Conservation (phyloP, 768 basidiomycete genomes). For the Lentinula edodes region DNA sequence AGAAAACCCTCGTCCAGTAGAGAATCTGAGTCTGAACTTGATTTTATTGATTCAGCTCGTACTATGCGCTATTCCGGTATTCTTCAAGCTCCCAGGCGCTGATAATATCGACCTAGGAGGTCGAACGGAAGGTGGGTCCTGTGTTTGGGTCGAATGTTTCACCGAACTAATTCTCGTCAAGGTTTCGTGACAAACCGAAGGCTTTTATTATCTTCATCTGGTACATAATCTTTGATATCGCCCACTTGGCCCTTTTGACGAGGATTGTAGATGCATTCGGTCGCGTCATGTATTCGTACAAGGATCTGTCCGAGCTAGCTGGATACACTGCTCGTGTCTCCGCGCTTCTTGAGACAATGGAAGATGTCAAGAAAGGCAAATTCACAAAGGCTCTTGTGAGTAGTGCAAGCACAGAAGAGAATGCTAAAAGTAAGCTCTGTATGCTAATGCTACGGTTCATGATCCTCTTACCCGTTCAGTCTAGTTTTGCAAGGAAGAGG, state of each 20-base stretch:
- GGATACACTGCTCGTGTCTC: constrained; percentile 94
- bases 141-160: neutral
- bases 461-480: neutral
- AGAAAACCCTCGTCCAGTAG: neutral
- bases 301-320: constrained; percentile 91
- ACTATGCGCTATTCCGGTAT: constrained; percentile 91
- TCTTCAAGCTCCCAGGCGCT: constrained; percentile 78
- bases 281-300: constrained; percentile 95
- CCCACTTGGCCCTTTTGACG: neutral
- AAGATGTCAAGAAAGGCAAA: constrained; percentile 75
- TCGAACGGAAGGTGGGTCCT: constrained; percentile 72
- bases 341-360: constrained; percentile 84
- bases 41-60: constrained; percentile 45
- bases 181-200: constrained; percentile 97
- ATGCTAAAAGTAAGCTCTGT: constrained; percentile 57
- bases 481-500: constrained; percentile 79
- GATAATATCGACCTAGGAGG: constrained; percentile 67
- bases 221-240: constrained; percentile 25
- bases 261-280: constrained; percentile 75
- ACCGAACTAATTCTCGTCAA: constrained; percentile 20
- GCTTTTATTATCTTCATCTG: constrained; percentile 81
- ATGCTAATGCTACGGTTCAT: neutral
- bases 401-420: constrained; percentile 66
- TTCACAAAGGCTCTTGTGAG: constrained; percentile 87
- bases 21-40: constrained; percentile 11